Evolutionary conservation across 2,329 filamentous ascomycete species (phyloP), one percentile per base, ranked within the genome.

Genomic region (Sclerotiophoma versabilis): DNA sequence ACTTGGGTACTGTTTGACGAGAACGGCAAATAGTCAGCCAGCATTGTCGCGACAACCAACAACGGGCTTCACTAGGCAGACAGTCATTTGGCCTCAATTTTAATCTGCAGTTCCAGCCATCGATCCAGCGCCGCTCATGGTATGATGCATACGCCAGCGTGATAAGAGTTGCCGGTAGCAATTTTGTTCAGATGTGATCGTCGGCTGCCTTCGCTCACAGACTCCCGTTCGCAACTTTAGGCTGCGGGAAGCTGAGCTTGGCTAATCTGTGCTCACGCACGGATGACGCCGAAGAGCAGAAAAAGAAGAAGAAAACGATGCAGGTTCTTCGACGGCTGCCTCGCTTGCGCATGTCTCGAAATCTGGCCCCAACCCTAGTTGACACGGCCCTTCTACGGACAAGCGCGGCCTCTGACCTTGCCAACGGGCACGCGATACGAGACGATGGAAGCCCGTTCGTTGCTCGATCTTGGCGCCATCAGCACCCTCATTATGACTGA

Each of bases 201-300:
- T 56, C 69, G 51, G 58, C 49, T 46, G 56, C 49, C 59, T 63
- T 58, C 45, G 57, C 61, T 60, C 70, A 71, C 70, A 70, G 70
- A 69, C 64, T 72, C 66, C 70, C 69, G 69, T 60, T 63, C 58
- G 57, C 65, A 62, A 60, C 52, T 71, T 70, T 70, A 69, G 65
- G 59, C 71, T 67, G 51, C 66, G 67, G 71, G 69, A 70, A 65
- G 64, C 65, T 54, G 55, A 63, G 56, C 67, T 68, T 68, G 64
- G 64, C 60, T 58, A 54, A 53, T 46, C 59, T 59, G 60, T 64
- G 56, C 60, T 48, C 29, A 52, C 63, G 71, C 68, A 72, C 68
- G 69, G 70, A 71, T 72, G 65, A 70, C 63, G 64, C 55, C 66
- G 64, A 63, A 60, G 57, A 51, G 51, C 41, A 59, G 45, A 66